Conservation (phyloP, 352 stramenopile genomes). For the Globisporangium alternatum region DNA sequence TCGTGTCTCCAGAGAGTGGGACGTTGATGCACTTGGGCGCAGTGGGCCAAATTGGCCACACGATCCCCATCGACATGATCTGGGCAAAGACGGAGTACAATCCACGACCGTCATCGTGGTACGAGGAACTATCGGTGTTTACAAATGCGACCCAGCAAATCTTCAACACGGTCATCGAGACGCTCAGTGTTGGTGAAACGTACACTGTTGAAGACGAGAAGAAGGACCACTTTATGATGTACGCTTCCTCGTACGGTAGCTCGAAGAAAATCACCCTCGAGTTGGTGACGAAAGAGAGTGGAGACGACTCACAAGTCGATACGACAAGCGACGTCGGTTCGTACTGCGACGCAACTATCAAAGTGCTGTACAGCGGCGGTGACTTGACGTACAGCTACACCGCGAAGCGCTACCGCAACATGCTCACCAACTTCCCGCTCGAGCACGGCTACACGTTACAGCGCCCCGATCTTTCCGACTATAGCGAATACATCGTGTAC, state of each 20-base stretch:
- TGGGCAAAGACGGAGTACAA: conserved; percentile 54
- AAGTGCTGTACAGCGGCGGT: conserved; percentile 19
- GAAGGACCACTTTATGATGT: conserved; percentile 29
- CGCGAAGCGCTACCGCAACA: conserved; percentile 56
- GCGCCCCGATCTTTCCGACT: conserved; percentile 10
- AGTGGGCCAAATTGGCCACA: conserved; percentile 41
- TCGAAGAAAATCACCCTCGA: conserved; percentile 40
- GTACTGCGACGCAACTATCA: conserved; percentile 25
- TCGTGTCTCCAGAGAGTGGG: conserved; percentile 61
- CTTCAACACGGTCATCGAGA: conserved; percentile 39
- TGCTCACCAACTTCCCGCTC: conserved; percentile 15
- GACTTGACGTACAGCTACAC: conserved; percentile 31
- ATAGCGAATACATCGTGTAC: conserved; percentile 26
- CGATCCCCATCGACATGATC: conserved; percentile 35
- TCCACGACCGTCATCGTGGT: conserved; percentile 30
- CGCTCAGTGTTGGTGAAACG: conserved; percentile 38
- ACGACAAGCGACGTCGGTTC: conserved; percentile 8
- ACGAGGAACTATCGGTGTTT: conserved; percentile 34
- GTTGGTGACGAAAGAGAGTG: conserved; percentile 34
- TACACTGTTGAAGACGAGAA: conserved; percentile 35
- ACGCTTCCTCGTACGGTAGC: conserved; percentile 19
- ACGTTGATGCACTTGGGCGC: conserved; percentile 45
- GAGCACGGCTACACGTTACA: conserved; percentile 28
- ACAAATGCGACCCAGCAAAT: conserved; percentile 33
- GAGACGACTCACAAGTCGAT: conserved; percentile 2